These are phyloP conservation scores for Brachypodium distachyon DNA, from an alignment of 202 grass and related monocot genomes.

Conservation along the genomic window DNA sequence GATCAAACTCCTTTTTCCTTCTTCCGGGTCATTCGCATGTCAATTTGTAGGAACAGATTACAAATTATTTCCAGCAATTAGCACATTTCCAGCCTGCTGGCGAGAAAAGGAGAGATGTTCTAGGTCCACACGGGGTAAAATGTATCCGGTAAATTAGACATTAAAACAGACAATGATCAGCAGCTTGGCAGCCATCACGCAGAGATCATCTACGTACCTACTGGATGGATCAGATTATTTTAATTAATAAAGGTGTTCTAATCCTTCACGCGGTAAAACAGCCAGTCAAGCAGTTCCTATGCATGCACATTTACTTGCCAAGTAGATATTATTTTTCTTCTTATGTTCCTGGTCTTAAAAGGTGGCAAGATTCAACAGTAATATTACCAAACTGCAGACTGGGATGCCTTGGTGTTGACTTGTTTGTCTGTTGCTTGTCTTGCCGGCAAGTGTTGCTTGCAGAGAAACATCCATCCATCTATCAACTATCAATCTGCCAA, in stretches of 20 bases:
- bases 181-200: neutral
- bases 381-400: constrained; percentile 4
- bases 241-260: constrained; percentile 5
- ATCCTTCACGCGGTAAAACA: constrained; percentile 15
- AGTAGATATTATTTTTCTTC: neutral
- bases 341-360: neutral
- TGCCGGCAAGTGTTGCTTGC: constrained; percentile 40
- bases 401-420: neutral
- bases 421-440: constrained; percentile 27
- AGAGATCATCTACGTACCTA: neutral
- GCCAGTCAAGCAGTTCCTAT: too few species aligned
- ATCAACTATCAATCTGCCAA: neutral
- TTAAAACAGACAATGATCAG: neutral
- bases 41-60: neutral
- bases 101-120: neutral
- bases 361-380: neutral
- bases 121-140: neutral
- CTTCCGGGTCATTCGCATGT: neutral
- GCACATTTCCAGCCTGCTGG: too few species aligned
- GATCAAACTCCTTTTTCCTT: neutral
- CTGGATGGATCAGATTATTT: too few species aligned
- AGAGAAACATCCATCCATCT: too few species aligned
- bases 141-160: constrained; percentile 9
- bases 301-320: neutral
- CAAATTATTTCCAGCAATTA: neutral